phyloP scores from a whole-genome alignment of 2,329 filamentous ascomycete genomes.

The Exophiala sideris region DNA sequence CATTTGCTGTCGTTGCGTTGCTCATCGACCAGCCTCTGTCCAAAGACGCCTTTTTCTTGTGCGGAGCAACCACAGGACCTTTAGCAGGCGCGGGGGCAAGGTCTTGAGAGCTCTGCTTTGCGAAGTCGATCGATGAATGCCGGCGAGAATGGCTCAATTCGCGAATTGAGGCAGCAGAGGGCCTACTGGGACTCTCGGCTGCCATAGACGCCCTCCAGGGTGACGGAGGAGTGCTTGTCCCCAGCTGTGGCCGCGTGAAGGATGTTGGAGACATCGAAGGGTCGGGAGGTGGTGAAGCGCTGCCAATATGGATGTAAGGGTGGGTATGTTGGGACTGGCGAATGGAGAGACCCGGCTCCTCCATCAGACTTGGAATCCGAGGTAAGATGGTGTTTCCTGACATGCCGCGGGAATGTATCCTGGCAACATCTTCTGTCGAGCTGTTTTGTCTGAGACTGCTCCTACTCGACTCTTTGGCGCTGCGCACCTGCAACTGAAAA shows the following conservation, averaged over 20 bases:
- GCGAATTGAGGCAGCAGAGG: slow-evolving; percentile 77
- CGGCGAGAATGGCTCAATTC: slow-evolving; percentile 80
- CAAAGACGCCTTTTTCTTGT: slow-evolving; percentile 57
- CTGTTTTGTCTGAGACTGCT: slow-evolving; percentile 24
- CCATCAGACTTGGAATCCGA: slow-evolving; percentile 42
- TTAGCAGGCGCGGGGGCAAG: slow-evolving; percentile 20
- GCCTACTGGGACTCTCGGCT: slow-evolving; percentile 47
- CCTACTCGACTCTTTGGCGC: slow-evolving; percentile 44
- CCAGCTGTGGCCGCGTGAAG: slow-evolving; percentile 21
- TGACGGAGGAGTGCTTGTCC: slow-evolving; percentile 42
- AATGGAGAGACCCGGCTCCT: slow-evolving; percentile 32
- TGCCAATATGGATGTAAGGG: slow-evolving; percentile 9
- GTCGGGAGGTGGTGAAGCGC: slow-evolving; percentile 7
- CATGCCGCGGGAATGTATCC: slow-evolving; percentile 41
- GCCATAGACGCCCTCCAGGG: slow-evolving; percentile 43
- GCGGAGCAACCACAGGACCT: slow-evolving; percentile 32
- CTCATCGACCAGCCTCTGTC: slow-evolving; percentile 59
- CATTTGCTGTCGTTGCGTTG: slow-evolving; percentile 33
- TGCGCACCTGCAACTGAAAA: slow-evolving; percentile 80
- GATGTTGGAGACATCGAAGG: slow-evolving; percentile 29
- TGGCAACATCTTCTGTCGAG: slow-evolving; percentile 41
- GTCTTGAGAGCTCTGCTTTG: slow-evolving; percentile 35
- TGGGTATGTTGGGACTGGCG: slow-evolving; percentile 20
- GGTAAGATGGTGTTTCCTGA: slow-evolving; percentile 41
- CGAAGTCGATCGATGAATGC: slow-evolving; percentile 81